phyloP scores from a whole-genome alignment of 345 rosid species.

The Rhizophora mangle region DNA sequence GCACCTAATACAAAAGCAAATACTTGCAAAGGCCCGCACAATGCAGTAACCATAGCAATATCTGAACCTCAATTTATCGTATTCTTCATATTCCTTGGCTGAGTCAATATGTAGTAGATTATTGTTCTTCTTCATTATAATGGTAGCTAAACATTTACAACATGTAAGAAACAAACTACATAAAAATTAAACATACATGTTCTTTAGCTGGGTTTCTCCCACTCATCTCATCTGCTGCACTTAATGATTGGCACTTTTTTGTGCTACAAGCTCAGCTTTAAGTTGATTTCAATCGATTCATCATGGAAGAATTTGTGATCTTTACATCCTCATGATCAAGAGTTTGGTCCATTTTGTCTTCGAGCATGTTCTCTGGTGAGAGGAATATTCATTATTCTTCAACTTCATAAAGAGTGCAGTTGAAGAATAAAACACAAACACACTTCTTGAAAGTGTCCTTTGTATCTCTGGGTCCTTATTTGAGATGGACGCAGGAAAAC shows the following conservation, averaged over 20 bases:
- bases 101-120: too few relatives aligned
- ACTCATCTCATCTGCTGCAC: conserved; percentile 27
- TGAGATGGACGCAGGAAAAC: conserved; percentile 28
- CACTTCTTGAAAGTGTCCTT: conserved; percentile 64
- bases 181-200: conserved; percentile 21
- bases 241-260: conserved; percentile 22
- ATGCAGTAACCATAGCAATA: too few relatives aligned
- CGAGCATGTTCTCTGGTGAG: conserved; percentile 24
- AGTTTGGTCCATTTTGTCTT: conserved; percentile 26
- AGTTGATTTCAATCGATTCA: conserved; percentile 51
- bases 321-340: conserved; percentile 26
- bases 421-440: too few relatives aligned
- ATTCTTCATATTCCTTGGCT: too few relatives aligned
- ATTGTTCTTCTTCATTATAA: too few relatives aligned
- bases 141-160: too few relatives aligned
- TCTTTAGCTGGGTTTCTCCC: conserved; percentile 30
- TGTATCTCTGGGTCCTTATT: conserved; percentile 42
- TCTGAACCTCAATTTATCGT: too few relatives aligned
- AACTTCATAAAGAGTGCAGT: conserved; percentile 57
- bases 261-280: conserved; percentile 42
- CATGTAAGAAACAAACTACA: conserved; percentile 8
- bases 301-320: conserved; percentile 35
- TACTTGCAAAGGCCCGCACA: too few relatives aligned
- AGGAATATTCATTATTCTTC: conserved; percentile 31
- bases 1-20: too few relatives aligned